Conservation (phyloP, 495 filamentous ascomycete genomes). For the Aspergillus wentii region DNA sequence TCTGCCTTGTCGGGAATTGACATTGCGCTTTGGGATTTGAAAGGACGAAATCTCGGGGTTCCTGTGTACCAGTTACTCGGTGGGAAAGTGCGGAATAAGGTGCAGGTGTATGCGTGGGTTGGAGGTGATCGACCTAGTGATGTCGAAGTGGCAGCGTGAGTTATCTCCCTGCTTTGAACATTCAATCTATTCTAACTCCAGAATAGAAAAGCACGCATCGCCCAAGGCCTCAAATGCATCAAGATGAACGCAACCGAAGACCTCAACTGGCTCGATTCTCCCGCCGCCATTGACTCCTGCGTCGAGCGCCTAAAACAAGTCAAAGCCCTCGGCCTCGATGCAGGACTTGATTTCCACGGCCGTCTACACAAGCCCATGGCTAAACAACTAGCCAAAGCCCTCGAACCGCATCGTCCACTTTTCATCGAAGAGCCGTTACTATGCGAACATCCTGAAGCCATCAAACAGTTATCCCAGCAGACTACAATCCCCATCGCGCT, state of each 20-base stretch:
- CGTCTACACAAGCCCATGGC: slow-evolving; percentile 79
- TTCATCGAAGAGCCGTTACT: slow-evolving; percentile 80
- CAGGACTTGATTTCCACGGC: slow-evolving; percentile 74
- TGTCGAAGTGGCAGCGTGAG: slow-evolving; percentile 53
- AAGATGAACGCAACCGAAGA: slow-evolving; percentile 88
- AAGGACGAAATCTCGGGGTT: slow-evolving; percentile 55
- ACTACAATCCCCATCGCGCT: slow-evolving; percentile 70
- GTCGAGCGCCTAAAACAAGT: slow-evolving; percentile 68
- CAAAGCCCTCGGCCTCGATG: slow-evolving; percentile 68
- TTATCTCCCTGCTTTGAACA: no score
- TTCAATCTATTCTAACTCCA: no score
- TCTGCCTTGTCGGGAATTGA: slow-evolving; percentile 74
- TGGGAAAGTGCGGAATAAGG: slow-evolving; percentile 68
- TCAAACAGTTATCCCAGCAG: slow-evolving; percentile 59
- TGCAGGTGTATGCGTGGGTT: slow-evolving; percentile 84
- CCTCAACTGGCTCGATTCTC: slow-evolving; percentile 76
- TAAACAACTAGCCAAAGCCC: slow-evolving; percentile 67
- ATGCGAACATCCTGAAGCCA: slow-evolving; percentile 64
- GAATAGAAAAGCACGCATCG: slow-evolving; percentile 51
- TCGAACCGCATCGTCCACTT: slow-evolving; percentile 67
- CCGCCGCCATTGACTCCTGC: slow-evolving; percentile 54
- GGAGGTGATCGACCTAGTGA: slow-evolving; percentile 75
- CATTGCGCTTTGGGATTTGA: slow-evolving; percentile 81
- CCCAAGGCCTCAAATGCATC: slow-evolving; percentile 67
- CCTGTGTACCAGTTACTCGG: slow-evolving; percentile 72